A percentile compares a stretch with the other conserved stretches of the same genome.
Conservation (phyloP, 2,329 filamentous ascomycete species). For the Ophiostoma ulmi region DNA sequence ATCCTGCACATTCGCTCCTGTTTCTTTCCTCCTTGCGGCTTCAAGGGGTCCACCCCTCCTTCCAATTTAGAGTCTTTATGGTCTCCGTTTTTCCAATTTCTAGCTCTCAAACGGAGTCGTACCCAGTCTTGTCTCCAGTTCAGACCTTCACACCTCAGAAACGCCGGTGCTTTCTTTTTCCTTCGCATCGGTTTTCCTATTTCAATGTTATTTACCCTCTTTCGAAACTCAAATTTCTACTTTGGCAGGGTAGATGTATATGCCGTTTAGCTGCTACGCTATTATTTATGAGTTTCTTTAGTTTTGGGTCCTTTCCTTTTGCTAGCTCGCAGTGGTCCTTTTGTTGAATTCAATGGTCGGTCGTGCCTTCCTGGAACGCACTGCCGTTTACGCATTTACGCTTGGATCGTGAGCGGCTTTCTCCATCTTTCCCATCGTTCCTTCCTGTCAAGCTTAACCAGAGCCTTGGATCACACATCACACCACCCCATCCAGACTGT, state of each 20-base stretch:
- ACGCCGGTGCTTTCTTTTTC: neutral
- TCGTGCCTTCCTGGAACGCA: neutral
- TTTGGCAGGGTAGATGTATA: neutral
- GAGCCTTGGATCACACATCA: neutral
- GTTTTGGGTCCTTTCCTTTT: neutral
- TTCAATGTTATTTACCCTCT: neutral
- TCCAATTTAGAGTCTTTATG: neutral
- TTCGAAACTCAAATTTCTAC: neutral
- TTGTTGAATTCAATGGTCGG: conserved; percentile 4
- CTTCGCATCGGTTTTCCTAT: conserved; percentile 2
- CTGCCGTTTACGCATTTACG: neutral
- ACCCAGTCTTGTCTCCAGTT: neutral
- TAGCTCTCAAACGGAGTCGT: neutral
- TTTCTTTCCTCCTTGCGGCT: neutral
- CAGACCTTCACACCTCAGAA: neutral
- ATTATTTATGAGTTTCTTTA: neutral
- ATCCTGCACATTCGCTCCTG: neutral
- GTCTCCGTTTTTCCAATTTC: neutral
- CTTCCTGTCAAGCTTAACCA: neutral
- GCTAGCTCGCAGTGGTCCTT: neutral
- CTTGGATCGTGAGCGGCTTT: conserved; percentile 2
- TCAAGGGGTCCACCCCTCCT: conserved; percentile 12
- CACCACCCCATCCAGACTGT: neutral
- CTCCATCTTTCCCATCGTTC: neutral
- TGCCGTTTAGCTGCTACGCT: neutral